Conservation (phyloP, 805 yeast genomes). For the Saccharomycopsis malanga region DNA sequence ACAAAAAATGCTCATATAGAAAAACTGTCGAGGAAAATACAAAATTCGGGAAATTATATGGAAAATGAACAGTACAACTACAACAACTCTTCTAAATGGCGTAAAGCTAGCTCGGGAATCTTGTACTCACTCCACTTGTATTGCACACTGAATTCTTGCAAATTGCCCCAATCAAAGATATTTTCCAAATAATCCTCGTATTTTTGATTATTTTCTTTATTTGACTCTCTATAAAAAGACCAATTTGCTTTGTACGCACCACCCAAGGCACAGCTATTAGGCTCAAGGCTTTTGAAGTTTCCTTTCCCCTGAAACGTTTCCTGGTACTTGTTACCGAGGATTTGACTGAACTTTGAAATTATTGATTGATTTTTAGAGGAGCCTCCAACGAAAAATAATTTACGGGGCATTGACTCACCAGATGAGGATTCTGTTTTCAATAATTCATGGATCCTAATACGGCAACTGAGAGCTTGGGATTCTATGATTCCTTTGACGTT, state of each 20-base stretch:
- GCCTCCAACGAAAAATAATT: slow-evolving; percentile 81
- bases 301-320: slow-evolving; percentile 31
- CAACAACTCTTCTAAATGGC: slow-evolving; percentile 18
- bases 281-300: slow-evolving; percentile 62
- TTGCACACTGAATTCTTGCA: slow-evolving; percentile 17
- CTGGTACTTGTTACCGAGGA: slow-evolving; percentile 45
- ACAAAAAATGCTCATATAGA: too few species aligned
- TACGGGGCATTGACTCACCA: slow-evolving; percentile 46
- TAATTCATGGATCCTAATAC: slow-evolving; percentile 75
- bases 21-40: too few species aligned
- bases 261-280: slow-evolving; percentile 90
- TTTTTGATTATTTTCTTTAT: slow-evolving; percentile 22
- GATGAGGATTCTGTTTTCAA: slow-evolving; percentile 34
- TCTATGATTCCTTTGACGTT: slow-evolving; percentile 79
- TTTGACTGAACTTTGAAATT: slow-evolving; percentile 58
- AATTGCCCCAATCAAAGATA: slow-evolving; percentile 14
- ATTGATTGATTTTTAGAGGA: slow-evolving; percentile 68
- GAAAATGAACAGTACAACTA: too few species aligned
- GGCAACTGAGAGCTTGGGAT: slow-evolving; percentile 79
- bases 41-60: too few species aligned
- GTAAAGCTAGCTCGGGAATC: slow-evolving; percentile 16
- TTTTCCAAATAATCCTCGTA: slow-evolving; percentile 18
- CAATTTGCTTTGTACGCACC: slow-evolving; percentile 84
- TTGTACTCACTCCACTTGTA: slow-evolving; percentile 17
- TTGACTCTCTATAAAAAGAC: slow-evolving; percentile 40